These are phyloP conservation scores for Allantophomopsis lycopodina DNA, from an alignment of 2,329 filamentous ascomycete genomes.

Conservation along the genomic window DNA sequence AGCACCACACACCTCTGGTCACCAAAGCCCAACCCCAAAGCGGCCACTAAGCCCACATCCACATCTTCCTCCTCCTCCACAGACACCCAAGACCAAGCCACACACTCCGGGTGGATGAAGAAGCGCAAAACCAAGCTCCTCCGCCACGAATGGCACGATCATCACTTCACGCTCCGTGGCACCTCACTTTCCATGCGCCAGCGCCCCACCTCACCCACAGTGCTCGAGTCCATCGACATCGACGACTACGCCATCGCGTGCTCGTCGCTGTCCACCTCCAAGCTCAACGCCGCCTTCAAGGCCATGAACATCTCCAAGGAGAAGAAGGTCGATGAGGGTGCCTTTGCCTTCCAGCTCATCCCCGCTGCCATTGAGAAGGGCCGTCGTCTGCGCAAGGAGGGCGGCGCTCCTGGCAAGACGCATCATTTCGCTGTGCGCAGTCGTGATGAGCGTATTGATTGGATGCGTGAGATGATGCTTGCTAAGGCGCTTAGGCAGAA, in stretches of 20 bases:
- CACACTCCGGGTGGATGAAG: conserved; percentile 81
- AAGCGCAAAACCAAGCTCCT: conserved; percentile 84
- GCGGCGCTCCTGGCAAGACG: conserved; percentile 56
- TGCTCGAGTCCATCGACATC: conserved; percentile 71
- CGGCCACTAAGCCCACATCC: conserved; percentile 4
- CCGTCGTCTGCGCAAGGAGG: conserved; percentile 30
- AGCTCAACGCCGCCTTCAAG: conserved; percentile 80
- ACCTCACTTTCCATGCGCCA: conserved; percentile 67
- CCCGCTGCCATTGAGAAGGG: conserved; percentile 33
- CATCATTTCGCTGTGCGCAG: conserved; percentile 88
- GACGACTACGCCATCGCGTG: conserved; percentile 83
- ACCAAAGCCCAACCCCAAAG: conserved; percentile 13
- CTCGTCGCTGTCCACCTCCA: conserved; percentile 63
- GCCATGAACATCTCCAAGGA: conserved; percentile 51
- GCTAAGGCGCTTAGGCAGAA: conserved; percentile 79
- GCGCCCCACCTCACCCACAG: conserved; percentile 33
- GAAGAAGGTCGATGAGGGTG: conserved; percentile 41
- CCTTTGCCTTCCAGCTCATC: conserved; percentile 77
- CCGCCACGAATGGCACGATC: conserved; percentile 86
- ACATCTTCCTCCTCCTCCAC: conserved; percentile 8
- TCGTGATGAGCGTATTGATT: conserved; percentile 86
- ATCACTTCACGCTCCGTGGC: conserved; percentile 75
- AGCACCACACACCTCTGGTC: conserved; percentile 32
- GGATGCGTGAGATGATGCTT: conserved; percentile 91
- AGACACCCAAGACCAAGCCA: conserved; percentile 32